Evolutionary conservation across 805 yeast species (phyloP), one percentile per base, ranked within the genome.

Genomic region (Wickerhamiella nectarea): DNA sequence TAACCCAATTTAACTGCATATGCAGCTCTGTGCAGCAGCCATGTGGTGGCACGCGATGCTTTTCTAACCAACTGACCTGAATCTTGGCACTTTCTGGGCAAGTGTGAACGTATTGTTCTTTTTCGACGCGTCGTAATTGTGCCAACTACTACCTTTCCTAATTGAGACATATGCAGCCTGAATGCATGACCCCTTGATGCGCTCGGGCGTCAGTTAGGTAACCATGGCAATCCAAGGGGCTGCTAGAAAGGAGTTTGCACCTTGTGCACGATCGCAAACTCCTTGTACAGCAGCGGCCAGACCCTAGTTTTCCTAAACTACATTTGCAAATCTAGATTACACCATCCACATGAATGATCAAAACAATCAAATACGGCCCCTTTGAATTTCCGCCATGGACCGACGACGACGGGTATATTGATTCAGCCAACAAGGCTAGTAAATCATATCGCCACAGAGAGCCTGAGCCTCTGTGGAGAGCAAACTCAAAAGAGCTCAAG

Each of bases 341-440:
- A 9, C 34, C 17, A 29, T 19, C 10, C 21, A 18, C 36, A 36
- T 36, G 82, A 11, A 87, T 87, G 64, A 76, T 87, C 35, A 61
- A 58, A 6, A 59, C 70, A 20, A 82, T 89, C 7, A 70, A 68
- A 26, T 73, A 83, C 48, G 96, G 95, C 0, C 67, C 70, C 17
- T 70, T 67, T 51, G 71, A 71, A 46, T 75, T 87, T 48, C 70
- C 75, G 44, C 79, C 96, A 2, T 85, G 96, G 95, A 86, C 80
- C 57, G 91, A 93, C 0, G 80, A 81, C 53, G 73, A 83, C 3
- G 93, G 85, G 0, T 80, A 84, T 57, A 83, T 86, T 50, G 62
- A 60, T 43, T 67, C 67, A 38, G 61, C 45, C 17, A 47, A 56
- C 24, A 48, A 48, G 42, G 43, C 52, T n/a, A 19, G 48, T 36